Evolutionary conservation across 345 rosid genomes (phyloP), one percentile per base, ranked within the genome.

Genomic region (Excoecaria agallocha): DNA sequence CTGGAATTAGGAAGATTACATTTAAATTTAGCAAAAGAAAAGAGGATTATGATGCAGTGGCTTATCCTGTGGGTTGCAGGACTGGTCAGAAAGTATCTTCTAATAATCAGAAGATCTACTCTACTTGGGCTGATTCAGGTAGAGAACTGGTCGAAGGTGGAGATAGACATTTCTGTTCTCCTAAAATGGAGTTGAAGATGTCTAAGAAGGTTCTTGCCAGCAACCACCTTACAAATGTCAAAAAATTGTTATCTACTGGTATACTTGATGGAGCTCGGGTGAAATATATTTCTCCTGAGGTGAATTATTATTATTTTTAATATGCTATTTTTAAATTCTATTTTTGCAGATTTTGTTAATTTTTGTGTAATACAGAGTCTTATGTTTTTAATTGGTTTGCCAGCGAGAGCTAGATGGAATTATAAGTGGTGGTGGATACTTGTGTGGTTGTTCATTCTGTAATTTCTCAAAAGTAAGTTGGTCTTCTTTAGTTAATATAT

Each of bases 211-310:
- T 86, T 81, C 83, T 88, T 76, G 85, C 93, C 9, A 51, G 63
- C 20, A 81, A 85, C 70, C 90, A 71, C 48, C 97, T 92, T 22
- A 80, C 92, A 24, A 95, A 90, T 76, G 99, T 93, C 37, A 93
- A 93, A 77, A 93, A 88, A 86, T 78, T 95, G 76, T 77, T 93
- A 72, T 84, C 86, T 13, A 88, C 93, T 50, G 91, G 96, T 67
- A 84, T 93, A 54, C 97, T 93, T 39, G 89, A 93, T 74, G 94
- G 98, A 20, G 98, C 97, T 68, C 86, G 83, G 22, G 94, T 93
- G 76, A 93, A 87, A 80, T 95, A 93, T 68, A 35, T 60, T 12
- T 68, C 79, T 12, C 76, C 75, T 13, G 86, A 82, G 93, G 98
- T 95, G 57, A 20, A 7, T 60, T 5, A 20, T 25, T 55, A 3